Evolutionary conservation across 2,329 filamentous ascomycete species (phyloP), one percentile per base, ranked within the genome.

Genomic region (Mycosphaerelloides madeirae): DNA sequence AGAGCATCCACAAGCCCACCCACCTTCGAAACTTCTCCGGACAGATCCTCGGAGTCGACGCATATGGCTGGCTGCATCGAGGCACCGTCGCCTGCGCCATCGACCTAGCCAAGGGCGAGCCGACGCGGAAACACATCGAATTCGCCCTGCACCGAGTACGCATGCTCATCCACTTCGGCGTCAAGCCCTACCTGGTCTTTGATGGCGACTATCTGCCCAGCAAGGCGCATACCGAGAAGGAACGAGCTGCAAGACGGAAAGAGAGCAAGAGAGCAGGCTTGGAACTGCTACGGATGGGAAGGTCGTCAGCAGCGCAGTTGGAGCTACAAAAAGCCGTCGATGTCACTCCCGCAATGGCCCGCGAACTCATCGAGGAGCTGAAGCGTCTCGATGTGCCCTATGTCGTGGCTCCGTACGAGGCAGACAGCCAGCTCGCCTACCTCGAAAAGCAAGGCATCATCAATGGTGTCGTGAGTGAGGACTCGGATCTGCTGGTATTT

Each of bases 41-140:
- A 40, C 83, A 95, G 68, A 95, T 85, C 1, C 78, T 98, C 36
- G 94, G 86, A n/a, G 83, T 98, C 29, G 93, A 98, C 67, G 91
- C 86, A 45, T 98, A 98, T 75, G 93, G 91, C 65, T 98, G 94
- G 93, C 81, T 98, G 43, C 93, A 98, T 68, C 84, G 93, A 56
- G 94, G 90, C 42, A 89, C 89, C 36, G 83, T 94, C 54, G 80
- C 87, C 38, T 97, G 91, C 71, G 88, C 91, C 52, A 81, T 93
- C 59, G 93, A 97, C 60, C 78, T 98, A 51, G 93, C 89, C 29
- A 78, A 91, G 59, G 88, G 81, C 59, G 93, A 87, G 65, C 89
- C 88, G 12, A 97, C 90, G 0, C 83, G 80, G 42, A 94, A 87
- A 86, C 94, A 74, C 63, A 79, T 98, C 61, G 86, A 94, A 62